These are phyloP conservation scores for Sporisorium graminicola DNA, from an alignment of 1,284 basidiomycete genomes.

Conservation along the genomic window DNA sequence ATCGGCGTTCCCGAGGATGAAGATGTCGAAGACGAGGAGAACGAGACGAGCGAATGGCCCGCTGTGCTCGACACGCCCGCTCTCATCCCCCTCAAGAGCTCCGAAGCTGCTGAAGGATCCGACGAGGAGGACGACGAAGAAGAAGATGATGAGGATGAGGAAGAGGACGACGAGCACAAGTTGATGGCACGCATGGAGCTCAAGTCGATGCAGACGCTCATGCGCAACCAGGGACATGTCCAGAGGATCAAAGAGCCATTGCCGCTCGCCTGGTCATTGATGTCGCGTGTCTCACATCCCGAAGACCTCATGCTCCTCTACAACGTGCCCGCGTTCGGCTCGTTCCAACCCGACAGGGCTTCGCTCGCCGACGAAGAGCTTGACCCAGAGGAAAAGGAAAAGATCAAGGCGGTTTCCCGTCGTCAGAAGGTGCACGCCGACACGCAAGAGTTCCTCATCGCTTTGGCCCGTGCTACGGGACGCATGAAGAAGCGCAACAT, in stretches of 20 bases:
- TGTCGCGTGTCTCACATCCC: constrained; percentile 57
- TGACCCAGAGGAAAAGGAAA: constrained; percentile 42
- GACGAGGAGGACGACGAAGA: constrained; percentile 25
- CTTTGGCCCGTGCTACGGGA: constrained; percentile 58
- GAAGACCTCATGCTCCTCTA: constrained; percentile 66
- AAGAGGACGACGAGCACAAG: constrained; percentile 39
- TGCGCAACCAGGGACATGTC: constrained; percentile 65
- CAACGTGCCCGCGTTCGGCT: constrained; percentile 65
- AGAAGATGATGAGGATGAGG: constrained; percentile 32
- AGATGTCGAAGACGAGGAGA: constrained; percentile 37
- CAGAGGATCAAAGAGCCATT: constrained; percentile 65
- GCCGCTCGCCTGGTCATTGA: constrained; percentile 56
- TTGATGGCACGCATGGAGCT: constrained; percentile 45
- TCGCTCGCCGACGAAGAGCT: constrained; percentile 50
- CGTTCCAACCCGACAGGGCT: constrained; percentile 49
- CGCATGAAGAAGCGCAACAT: constrained; percentile 61
- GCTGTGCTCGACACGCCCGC: constrained; percentile 62
- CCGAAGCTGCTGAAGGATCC: constrained; percentile 30
- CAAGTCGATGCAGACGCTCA: constrained; percentile 57
- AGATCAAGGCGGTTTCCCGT: constrained; percentile 33
- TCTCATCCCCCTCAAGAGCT: constrained; percentile 45
- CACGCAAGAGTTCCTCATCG: constrained; percentile 65
- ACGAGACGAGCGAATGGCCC: constrained; percentile 46
- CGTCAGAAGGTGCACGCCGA: constrained; percentile 60
- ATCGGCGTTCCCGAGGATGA: constrained; percentile 48